phyloP scores from a whole-genome alignment of 2,329 filamentous ascomycete species.

The Ceratocystis ficicola region DNA sequence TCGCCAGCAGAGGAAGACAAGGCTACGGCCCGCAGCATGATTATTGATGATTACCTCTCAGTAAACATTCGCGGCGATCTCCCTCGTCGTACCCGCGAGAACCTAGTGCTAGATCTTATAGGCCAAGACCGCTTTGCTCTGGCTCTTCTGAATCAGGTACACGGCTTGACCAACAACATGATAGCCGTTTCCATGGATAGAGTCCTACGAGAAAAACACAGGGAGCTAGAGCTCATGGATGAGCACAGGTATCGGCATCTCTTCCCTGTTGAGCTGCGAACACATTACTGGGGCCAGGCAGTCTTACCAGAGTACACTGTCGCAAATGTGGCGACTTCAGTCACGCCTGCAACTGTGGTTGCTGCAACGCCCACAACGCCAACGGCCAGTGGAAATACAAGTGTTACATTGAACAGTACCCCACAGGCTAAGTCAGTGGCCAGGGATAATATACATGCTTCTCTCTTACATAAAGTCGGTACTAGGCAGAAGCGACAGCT shows the following conservation, averaged over 20 bases:
- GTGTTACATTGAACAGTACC: neutral
- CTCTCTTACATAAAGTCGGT: neutral
- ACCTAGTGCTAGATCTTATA: slow-evolving; percentile 14
- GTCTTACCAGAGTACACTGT: neutral
- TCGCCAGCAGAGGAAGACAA: neutral
- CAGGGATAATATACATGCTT: neutral
- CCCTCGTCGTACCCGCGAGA: slow-evolving; percentile 17
- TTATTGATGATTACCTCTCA: slow-evolving; percentile 15
- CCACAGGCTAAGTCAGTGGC: neutral
- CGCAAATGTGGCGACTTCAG: neutral
- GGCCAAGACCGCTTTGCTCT: slow-evolving; percentile 6
- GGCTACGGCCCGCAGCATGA: neutral
- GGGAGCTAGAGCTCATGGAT: neutral
- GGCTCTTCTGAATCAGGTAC: slow-evolving; percentile 2
- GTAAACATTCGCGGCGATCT: slow-evolving; percentile 17
- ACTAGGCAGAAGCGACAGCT: neutral
- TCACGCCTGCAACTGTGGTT: neutral
- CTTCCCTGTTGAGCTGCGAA: neutral
- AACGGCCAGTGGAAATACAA: neutral
- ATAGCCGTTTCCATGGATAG: slow-evolving; percentile 10
- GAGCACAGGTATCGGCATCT: neutral
- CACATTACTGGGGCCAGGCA: neutral
- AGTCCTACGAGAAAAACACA: neutral
- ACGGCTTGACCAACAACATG: slow-evolving; percentile 10
- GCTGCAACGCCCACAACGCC: neutral